Conservation (phyloP, 2,329 filamentous ascomycete species). For the Fusarium sp. region DNA sequence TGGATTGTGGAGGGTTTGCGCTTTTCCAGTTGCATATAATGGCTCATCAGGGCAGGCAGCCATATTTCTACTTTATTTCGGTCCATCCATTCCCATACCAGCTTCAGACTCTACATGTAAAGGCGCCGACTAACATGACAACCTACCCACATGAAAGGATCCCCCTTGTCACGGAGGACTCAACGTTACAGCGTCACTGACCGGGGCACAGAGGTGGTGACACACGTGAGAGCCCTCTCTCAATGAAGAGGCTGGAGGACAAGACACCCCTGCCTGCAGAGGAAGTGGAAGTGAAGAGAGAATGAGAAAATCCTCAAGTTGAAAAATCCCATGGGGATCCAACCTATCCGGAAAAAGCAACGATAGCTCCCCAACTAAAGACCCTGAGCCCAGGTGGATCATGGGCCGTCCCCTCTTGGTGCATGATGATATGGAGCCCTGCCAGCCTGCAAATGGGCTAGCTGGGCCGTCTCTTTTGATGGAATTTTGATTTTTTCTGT, state of each 20-base stretch:
- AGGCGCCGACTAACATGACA: not conserved
- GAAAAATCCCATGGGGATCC: not conserved
- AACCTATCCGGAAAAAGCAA: conserved; percentile 21
- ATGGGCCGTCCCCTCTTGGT: conserved; percentile 10
- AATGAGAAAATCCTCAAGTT: not conserved
- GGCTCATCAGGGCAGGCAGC: not conserved
- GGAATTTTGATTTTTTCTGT: not conserved
- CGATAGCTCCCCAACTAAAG: conserved; percentile 5
- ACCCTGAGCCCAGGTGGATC: conserved; percentile 16
- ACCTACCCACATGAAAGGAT: not conserved
- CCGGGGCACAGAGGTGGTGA: not conserved
- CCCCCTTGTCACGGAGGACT: conserved; percentile 5
- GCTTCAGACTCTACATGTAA: not conserved
- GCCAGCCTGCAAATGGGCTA: conserved; percentile 13
- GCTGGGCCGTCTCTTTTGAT: not conserved
- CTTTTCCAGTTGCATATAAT: conserved; percentile 18
- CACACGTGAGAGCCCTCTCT: not conserved
- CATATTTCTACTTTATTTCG: not conserved
- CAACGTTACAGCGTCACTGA: conserved; percentile 19
- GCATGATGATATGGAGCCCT: conserved; percentile 10
- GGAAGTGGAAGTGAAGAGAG: not conserved
- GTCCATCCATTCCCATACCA: not conserved
- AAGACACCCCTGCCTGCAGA: not conserved
- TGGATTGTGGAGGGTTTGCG: conserved; percentile 5
- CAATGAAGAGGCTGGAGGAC: not conserved